Base-by-base conservation (phyloP, 371 early-diverging fungal genomes). In the Dinochytrium kinnereticum region DNA sequence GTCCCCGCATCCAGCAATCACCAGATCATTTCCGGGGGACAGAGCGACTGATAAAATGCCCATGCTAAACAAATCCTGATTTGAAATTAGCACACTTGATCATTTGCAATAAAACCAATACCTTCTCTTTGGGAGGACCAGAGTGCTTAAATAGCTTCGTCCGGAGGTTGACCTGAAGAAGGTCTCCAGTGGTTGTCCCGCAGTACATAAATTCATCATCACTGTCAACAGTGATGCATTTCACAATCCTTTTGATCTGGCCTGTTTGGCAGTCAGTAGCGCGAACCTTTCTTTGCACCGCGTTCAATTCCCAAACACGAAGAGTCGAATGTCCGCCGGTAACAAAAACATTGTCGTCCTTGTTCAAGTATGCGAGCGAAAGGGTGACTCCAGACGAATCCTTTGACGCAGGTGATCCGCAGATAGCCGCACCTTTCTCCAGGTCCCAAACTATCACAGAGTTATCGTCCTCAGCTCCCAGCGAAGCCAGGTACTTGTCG, bases 131-230 rank as follows among this genome's bases (percentile, higher is more conserved):
- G 24, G 85, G 85, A 1, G 88, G 88, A 0, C 86, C 86, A 10
- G 81, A 72, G 49, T 75, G 73, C 79, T 85, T 86, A 72, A 88
- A 86, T 40, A 88, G 72, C 72, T 78, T 81, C 1, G 81, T 84
- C 0, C 71, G 38, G 64, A 86, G 55, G 51, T 81, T 81, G 24
- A 86, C 80, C 70, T 84, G 82, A 69, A 86, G 57, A 70, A 88
- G 53, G 69, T 88, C 88, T 10, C 88, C 88, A 1, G 88, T 88
- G 2, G 88, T 84, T 1, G 86, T 88, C n/a, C 88, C 88, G 66
- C 86, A 86, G 70, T 86, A 88, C 82, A 86, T 84, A 61, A 77
- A 78, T 76, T 88, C 88, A 61, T 88, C 88, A 31, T 80, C 68
- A 21, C 61, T 40, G 57, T 83, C 86, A 26, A 88, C 72, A 1